Percentiles rank a stretch among this genome's conserved stretches.
These are phyloP conservation scores for Stygiomarasmius scandens DNA, from an alignment of 1,284 basidiomycete species.

Conservation along the genomic window DNA sequence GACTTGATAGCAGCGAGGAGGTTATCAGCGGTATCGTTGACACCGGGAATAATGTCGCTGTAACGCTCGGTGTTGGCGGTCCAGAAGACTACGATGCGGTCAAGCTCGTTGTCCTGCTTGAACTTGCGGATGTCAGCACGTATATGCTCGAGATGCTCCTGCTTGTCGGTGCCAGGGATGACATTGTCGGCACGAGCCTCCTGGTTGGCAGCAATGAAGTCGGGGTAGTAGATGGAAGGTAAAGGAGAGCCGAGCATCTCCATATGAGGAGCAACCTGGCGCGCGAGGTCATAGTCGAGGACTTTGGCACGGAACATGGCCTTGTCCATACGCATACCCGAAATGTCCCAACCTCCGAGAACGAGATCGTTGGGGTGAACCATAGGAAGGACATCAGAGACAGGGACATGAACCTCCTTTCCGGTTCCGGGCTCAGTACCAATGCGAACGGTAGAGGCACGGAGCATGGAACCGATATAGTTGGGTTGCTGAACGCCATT, in stretches of 20 bases:
- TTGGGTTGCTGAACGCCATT: slow-evolving; percentile 91
- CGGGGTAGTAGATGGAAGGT: slow-evolving; percentile 94
- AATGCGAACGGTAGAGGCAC: slow-evolving; percentile 92
- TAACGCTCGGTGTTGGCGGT: slow-evolving; percentile 99
- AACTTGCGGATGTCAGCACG: slow-evolving; percentile 93
- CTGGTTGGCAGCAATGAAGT: slow-evolving; percentile 98
- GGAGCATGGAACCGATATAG: slow-evolving; percentile 93
- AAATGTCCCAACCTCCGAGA: slow-evolving; percentile 98
- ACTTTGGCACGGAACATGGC: slow-evolving; percentile 95
- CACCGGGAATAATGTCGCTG: slow-evolving; percentile 90
- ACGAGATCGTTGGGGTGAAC: slow-evolving; percentile 99
- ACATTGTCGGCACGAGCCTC: slow-evolving; percentile 94
- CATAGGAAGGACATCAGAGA: slow-evolving; percentile 95
- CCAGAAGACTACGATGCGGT: slow-evolving; percentile 93
- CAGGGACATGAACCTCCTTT: slow-evolving; percentile 92
- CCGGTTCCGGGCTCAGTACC: slow-evolving; percentile 83
- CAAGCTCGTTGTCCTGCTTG: slow-evolving; percentile 84
- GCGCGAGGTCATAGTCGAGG: slow-evolving; percentile 96
- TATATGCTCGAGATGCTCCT: slow-evolving; percentile 89
- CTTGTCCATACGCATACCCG: slow-evolving; percentile 80
- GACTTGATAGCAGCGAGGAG: slow-evolving; percentile 82
- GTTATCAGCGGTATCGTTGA: slow-evolving; percentile 95
- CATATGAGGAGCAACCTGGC: slow-evolving; percentile 91
- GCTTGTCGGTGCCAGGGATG: slow-evolving; percentile 86
- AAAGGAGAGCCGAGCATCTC: slow-evolving; percentile 81